Percentiles rank a stretch among this genome's conserved stretches.
Conservation (phyloP, 176 grass and related monocot species). For the Ensete glaucum region DNA sequence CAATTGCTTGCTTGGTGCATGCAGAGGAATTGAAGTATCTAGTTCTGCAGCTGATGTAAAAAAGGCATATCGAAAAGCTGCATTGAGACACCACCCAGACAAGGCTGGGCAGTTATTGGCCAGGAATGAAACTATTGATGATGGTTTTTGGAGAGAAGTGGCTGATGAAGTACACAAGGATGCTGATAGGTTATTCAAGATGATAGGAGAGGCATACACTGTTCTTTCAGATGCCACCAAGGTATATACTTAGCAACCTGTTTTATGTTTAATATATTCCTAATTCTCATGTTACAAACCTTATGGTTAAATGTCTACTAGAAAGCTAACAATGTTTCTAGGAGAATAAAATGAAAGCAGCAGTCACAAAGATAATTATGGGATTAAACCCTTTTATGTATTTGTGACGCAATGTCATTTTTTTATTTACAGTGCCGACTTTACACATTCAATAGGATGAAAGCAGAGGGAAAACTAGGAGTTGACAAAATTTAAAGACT, state of each 20-base stretch:
- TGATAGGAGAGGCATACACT: conserved; percentile 83
- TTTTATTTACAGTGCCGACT: no score
- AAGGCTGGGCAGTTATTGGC: conserved; percentile 57
- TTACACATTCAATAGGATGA: background rate
- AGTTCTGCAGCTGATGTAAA: conserved; percentile 65
- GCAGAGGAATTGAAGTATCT: conserved; percentile 64
- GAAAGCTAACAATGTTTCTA: background rate
- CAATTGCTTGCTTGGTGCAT: conserved; percentile 18
- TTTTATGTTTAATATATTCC: conserved; percentile 1
- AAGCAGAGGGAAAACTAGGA: no score
- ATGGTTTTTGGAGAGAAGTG: conserved; percentile 44
- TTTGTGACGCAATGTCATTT: no score
- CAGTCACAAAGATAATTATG: background rate
- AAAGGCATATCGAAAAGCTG: conserved; percentile 83
- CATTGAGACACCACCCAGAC: conserved; percentile 77
- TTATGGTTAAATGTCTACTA: background rate
- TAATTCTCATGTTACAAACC: background rate
- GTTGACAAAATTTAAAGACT: no score
- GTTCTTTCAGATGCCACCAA: conserved; percentile 60
- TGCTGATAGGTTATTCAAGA: conserved; percentile 80
- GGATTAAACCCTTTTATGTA: background rate
- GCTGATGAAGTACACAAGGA: conserved; percentile 45
- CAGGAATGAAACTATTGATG: conserved; percentile 60
- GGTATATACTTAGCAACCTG: conserved; percentile 26
- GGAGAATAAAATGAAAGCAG: no score